phyloP scores from a whole-genome alignment of 352 stramenopile species.

The Phytophthora agathidicida region DNA sequence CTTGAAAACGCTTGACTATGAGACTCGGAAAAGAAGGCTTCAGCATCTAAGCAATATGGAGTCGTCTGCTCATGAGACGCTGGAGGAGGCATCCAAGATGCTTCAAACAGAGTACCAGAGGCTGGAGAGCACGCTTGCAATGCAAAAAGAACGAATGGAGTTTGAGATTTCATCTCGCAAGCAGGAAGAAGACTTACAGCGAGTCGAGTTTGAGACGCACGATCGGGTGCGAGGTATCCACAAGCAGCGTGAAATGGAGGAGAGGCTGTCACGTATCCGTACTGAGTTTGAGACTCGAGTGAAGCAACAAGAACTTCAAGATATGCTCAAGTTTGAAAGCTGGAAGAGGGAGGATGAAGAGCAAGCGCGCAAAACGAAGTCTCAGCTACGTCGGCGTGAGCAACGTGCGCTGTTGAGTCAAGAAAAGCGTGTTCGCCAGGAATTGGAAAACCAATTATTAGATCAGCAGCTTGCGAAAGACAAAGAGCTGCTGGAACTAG shows the following conservation, averaged over 20 bases:
- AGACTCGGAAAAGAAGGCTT: slow-evolving; percentile 68
- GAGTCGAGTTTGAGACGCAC: slow-evolving; percentile 75
- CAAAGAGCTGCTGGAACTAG: slow-evolving; percentile 49
- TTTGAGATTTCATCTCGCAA: slow-evolving; percentile 74
- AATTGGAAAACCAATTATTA: slow-evolving; percentile 55
- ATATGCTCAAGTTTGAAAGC: slow-evolving; percentile 71
- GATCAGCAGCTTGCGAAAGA: slow-evolving; percentile 50
- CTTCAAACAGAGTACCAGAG: slow-evolving; percentile 69
- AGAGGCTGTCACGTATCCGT: slow-evolving; percentile 66
- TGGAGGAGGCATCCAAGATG: slow-evolving; percentile 68
- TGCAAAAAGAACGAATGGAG: slow-evolving; percentile 65
- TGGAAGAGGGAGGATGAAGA: slow-evolving; percentile 79
- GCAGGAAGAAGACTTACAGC: slow-evolving; percentile 79
- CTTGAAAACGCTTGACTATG: slow-evolving; percentile 72
- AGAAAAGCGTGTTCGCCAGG: slow-evolving; percentile 60
- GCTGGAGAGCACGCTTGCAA: slow-evolving; percentile 52
- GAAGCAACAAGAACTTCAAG: slow-evolving; percentile 75
- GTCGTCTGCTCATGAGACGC: slow-evolving; percentile 53
- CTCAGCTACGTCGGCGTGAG: slow-evolving; percentile 44
- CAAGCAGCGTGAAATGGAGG: slow-evolving; percentile 67
- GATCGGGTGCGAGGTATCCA: slow-evolving; percentile 66
- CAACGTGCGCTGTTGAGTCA: slow-evolving; percentile 51
- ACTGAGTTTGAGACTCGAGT: slow-evolving; percentile 73
- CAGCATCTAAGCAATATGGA: slow-evolving; percentile 73
- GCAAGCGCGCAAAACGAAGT: slow-evolving; percentile 36